phyloP scores from a whole-genome alignment of 2,329 filamentous ascomycete genomes.

The Sphaerulina populicola region DNA sequence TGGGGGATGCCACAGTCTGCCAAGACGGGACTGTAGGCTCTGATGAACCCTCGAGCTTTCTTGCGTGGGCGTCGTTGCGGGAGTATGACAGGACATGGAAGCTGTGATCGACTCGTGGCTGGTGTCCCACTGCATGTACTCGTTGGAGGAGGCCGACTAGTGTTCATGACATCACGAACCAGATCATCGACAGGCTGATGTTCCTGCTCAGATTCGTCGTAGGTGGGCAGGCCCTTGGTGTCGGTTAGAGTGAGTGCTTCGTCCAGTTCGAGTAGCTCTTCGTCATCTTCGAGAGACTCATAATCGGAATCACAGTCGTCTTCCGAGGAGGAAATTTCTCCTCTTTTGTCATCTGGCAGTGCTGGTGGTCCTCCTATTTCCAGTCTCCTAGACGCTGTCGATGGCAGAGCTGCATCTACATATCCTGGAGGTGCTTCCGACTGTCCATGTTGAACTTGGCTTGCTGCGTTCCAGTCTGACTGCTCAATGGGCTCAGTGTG shows the following conservation, averaged over 20 bases:
- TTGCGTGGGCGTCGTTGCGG: slow-evolving; percentile 46
- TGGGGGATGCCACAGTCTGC: slow-evolving; percentile 43
- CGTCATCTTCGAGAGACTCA: slow-evolving; percentile 25
- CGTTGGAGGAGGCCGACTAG: neutral
- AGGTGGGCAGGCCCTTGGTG: slow-evolving; percentile 22
- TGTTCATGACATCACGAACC: slow-evolving; percentile 21
- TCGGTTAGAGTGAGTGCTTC: slow-evolving; percentile 20
- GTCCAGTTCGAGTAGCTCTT: slow-evolving; percentile 29
- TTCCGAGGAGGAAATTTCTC: slow-evolving; percentile 5
- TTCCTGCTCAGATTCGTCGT: slow-evolving; percentile 24
- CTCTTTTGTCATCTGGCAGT: neutral
- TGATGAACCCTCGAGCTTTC: slow-evolving; percentile 45
- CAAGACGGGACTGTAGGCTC: slow-evolving; percentile 47
- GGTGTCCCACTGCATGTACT: neutral
- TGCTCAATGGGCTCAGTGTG: neutral
- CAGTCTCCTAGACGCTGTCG: slow-evolving; percentile 1
- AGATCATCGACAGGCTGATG: slow-evolving; percentile 19
- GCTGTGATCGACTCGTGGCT: neutral
- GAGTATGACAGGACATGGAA: slow-evolving; percentile 45
- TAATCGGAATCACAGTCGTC: slow-evolving; percentile 12
- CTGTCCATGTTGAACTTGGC: neutral
- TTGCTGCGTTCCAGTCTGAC: neutral
- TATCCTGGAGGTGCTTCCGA: slow-evolving; percentile 12
- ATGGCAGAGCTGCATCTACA: slow-evolving; percentile 4
- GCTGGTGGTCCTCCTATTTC: slow-evolving; percentile 2